Percentiles rank a stretch among this genome's conserved stretches.
Evolutionary conservation across 805 yeast species (phyloP).

Genomic region (Spencermartinsiella europaea): DNA sequence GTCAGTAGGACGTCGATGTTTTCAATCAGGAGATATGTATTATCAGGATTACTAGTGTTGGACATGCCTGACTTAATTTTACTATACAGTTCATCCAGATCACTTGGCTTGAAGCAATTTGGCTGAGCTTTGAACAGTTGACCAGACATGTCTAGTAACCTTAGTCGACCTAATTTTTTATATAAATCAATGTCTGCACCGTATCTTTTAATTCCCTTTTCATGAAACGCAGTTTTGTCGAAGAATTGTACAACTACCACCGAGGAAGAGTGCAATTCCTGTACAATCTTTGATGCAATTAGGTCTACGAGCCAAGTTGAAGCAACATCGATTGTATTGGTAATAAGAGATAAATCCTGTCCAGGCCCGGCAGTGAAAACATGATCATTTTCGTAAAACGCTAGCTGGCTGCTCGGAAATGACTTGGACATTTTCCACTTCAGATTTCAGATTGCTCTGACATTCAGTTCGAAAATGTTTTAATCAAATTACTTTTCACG

Average conservation of each 20-base stretch:
- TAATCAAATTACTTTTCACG: no score
- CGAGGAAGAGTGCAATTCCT: not conserved
- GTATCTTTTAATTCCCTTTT: conserved; percentile 3
- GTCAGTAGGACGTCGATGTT: conserved; percentile 39
- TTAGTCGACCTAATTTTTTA: not conserved
- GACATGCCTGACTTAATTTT: not conserved
- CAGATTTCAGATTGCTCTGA: no score
- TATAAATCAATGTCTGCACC: conserved; percentile 5
- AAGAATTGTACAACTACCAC: conserved; percentile 16
- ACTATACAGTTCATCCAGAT: conserved; percentile 5
- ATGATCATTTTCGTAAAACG: not conserved
- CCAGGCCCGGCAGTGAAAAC: not conserved
- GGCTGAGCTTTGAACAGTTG: conserved; percentile 7
- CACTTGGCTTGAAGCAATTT: conserved; percentile 8
- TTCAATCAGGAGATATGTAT: conserved; percentile 17
- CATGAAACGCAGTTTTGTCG: conserved; percentile 1
- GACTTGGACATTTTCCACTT: not conserved
- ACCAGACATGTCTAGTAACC: conserved; percentile 16
- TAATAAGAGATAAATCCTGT: conserved; percentile 2
- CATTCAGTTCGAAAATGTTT: no score
- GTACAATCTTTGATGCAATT: conserved; percentile 6
- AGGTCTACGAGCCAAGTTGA: conserved; percentile 18
- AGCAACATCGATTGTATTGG: conserved; percentile 13
- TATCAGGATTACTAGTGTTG: not conserved
- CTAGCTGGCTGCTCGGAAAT: not conserved